A percentile compares a stretch with the other conserved stretches of the same genome.
phyloP scores from a whole-genome alignment of 352 stramenopile genomes.

The Globisporangium okanoganense region DNA sequence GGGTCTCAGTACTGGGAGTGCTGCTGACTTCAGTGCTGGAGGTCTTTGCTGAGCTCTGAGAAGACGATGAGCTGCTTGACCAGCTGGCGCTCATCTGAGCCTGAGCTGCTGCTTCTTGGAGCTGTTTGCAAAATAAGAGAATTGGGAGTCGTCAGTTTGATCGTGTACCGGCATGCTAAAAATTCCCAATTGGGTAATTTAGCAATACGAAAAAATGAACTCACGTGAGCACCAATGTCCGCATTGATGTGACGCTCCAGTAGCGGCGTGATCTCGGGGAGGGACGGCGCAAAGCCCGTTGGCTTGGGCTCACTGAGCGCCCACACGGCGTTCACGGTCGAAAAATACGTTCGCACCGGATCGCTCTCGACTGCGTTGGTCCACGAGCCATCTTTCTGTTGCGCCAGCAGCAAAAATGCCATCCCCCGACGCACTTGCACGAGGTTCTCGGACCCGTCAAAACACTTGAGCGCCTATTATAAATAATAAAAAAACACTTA shows the following conservation, averaged over 20 bases:
- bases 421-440: conserved; percentile 64
- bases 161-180: too few relatives aligned
- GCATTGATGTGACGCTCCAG: conserved; percentile 65
- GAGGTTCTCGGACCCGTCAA: conserved; percentile 65
- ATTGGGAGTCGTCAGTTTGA: not conserved
- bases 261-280: conserved; percentile 40
- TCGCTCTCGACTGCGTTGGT: conserved; percentile 19
- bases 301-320: conserved; percentile 41
- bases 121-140: not conserved
- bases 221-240: conserved; percentile 23
- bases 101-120: not conserved
- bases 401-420: conserved; percentile 57
- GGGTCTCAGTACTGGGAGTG: conserved; percentile 7
- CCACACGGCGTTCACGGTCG: conserved; percentile 47
- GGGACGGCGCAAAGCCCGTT: conserved; percentile 62
- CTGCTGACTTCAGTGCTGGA: not conserved
- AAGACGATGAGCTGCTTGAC: not conserved
- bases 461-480: conserved; percentile 65
- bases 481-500: conserved; percentile 2
- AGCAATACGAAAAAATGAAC: too few relatives aligned
- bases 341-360: conserved; percentile 32
- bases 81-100: not conserved
- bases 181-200: not conserved
- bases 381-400: conserved; percentile 65
- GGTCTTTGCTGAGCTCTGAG: not conserved